Base-by-base conservation (phyloP, 129 eudicot species). In the Tagetes erecta region DNA sequence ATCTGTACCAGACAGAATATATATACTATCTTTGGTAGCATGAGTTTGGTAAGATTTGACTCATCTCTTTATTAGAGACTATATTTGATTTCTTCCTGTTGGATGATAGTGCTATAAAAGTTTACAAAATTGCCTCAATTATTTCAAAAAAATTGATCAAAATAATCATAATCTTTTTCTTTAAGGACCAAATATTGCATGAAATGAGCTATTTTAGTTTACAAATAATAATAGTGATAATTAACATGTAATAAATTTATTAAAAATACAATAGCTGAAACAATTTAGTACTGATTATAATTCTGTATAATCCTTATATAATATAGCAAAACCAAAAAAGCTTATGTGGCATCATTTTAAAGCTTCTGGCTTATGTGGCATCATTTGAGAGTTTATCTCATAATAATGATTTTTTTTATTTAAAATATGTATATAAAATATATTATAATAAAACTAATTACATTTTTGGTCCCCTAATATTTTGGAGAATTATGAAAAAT, bases 11-110 rank as follows among this genome's bases (percentile, higher is more conserved):
- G 10, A 76, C 9, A 41, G 37, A 58, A 56, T 35, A 68, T 51
- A 55, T 35, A 68, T 39, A 68, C 49, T 31, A 52, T 33, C 31
- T 45, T 14, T 40, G 75, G 59, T 56, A 57, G 50, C 59, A 68
- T 44, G 59, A 68, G 69, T 68, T 76, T 77, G 81, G 76, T 69
- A 49, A 77, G 81, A 77, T 62, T 37, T 57, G 81, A 77, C 44
- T 31, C 31, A 40, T 33, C 39, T 60, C 51, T 20, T 64, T 60
- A 56, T 1, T 73, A 36, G 59, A 73, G 45, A 11, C 42, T 35
- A 11, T 35, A 11, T 0, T 64, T 64, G 64, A 35, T 64, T 64
- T 64, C 72, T 70, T 70, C 46, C 49, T 71, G 47, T 51, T 78
- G 82, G 77, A 70, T 60, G 77, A 62, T 40, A 49, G 56, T 49